Conservation (phyloP, 352 stramenopile species). For the Synura sp. region DNA sequence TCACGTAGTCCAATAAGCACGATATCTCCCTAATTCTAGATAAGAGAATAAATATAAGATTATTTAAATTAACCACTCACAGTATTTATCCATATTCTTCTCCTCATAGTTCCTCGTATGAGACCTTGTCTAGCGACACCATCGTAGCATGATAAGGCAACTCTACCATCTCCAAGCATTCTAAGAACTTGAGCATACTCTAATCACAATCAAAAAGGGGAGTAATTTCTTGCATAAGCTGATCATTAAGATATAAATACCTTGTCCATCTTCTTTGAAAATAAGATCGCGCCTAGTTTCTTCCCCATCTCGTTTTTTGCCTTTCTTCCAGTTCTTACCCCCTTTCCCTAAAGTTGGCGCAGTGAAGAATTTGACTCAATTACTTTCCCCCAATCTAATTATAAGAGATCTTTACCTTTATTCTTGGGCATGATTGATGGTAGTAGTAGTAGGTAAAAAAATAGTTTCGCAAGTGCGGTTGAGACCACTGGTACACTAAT, state of each 20-base stretch:
- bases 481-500: too few species aligned
- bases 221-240: background rate
- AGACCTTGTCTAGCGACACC: slow-evolving; percentile 93
- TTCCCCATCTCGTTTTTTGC: slow-evolving; percentile 88
- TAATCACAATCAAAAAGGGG: slow-evolving; percentile 52
- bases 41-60: background rate
- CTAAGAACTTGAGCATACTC: slow-evolving; percentile 96
- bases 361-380: slow-evolving; percentile 48
- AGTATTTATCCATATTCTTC: slow-evolving; percentile 97
- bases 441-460: too few species aligned
- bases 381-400: slow-evolving; percentile 41
- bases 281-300: slow-evolving; percentile 98
- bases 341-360: slow-evolving; percentile 73
- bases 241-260: slow-evolving; percentile 52
- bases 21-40: slow-evolving; percentile 79
- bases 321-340: slow-evolving; percentile 93
- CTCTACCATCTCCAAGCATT: slow-evolving; percentile 97
- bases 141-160: slow-evolving; percentile 98
- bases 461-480: too few species aligned
- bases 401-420: slow-evolving; percentile 37
- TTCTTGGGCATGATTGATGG: slow-evolving; percentile 47
- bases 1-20: slow-evolving; percentile 97
- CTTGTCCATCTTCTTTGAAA: slow-evolving; percentile 98
- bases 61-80: slow-evolving; percentile 33
- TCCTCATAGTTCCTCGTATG: slow-evolving; percentile 99